Conservation (phyloP, 1,284 basidiomycete species). For the Sparassis latifolia region DNA sequence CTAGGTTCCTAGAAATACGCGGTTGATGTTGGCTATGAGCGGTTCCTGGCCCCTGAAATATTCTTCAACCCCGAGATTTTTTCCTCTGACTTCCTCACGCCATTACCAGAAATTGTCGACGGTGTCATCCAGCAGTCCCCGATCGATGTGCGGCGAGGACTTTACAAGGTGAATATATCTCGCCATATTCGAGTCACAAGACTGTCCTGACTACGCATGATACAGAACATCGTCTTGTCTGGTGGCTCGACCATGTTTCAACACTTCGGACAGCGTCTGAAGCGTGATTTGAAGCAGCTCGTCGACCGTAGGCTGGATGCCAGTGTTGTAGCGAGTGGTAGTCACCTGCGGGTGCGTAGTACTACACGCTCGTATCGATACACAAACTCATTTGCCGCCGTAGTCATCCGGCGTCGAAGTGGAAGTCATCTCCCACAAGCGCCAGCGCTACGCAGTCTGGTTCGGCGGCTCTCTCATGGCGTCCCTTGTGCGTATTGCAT, state of each 20-base stretch:
- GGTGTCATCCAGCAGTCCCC: constrained; percentile 94
- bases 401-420: constrained; percentile 93
- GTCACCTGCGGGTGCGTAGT: constrained; percentile 59
- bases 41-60: constrained; percentile 98
- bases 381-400: constrained; percentile 8
- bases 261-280: constrained; percentile 93
- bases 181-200: neutral
- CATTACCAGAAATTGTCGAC: constrained; percentile 95
- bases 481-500: constrained; percentile 60
- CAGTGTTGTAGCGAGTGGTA: constrained; percentile 73
- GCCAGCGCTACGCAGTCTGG: constrained; percentile 98
- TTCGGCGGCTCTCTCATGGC: constrained; percentile 95
- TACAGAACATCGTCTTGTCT: constrained; percentile 86
- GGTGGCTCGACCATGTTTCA: constrained; percentile 99
- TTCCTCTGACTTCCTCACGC: constrained; percentile 96
- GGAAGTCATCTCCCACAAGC: constrained; percentile 97
- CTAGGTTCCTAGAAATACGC: constrained; percentile 63
- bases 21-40: constrained; percentile 96
- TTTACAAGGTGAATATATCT: constrained; percentile 75
- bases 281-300: constrained; percentile 91
- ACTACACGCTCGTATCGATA: neutral
- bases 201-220: neutral
- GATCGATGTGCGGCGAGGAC: constrained; percentile 89
- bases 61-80: constrained; percentile 99
- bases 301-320: constrained; percentile 88